A percentile compares a stretch with the other conserved stretches of the same genome.
Conservation (phyloP, 225 moss, liverwort and hornwort genomes). For the Thuidium tamariscinum region DNA sequence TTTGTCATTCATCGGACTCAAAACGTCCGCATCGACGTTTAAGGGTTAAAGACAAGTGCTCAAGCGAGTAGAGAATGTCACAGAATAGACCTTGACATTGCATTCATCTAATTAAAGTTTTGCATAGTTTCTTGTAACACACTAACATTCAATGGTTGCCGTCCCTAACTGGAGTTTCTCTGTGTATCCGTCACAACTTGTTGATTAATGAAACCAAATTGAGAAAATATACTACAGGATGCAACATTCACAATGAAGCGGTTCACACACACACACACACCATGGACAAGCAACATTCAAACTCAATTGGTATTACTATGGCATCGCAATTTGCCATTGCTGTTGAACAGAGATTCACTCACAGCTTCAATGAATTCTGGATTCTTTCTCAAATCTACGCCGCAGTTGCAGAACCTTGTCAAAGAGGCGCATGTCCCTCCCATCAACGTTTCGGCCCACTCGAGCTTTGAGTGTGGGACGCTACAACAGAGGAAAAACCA, state of each 20-base stretch:
- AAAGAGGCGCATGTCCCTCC: conserved; percentile 54
- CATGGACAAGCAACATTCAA: not conserved
- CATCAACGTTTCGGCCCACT: conserved; percentile 75
- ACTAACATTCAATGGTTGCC: not conserved
- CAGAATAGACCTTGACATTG: not conserved
- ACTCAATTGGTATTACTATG: too few species aligned
- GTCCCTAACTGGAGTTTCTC: not conserved
- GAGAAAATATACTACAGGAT: not conserved
- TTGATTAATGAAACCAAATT: not conserved
- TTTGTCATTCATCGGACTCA: too few species aligned
- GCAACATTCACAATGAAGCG: too few species aligned
- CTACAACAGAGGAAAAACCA: not conserved
- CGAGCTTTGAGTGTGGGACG: conserved; percentile 54
- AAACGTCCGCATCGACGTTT: too few species aligned
- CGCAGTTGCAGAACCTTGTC: conserved; percentile 55
- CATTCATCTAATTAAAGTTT: not conserved
- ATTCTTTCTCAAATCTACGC: conserved; percentile 44
- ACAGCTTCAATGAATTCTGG: not conserved
- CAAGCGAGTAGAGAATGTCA: too few species aligned
- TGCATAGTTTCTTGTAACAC: not conserved
- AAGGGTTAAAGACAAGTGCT: too few species aligned
- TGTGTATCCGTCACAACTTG: too few species aligned
- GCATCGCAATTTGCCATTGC: not conserved
- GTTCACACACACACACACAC: too few species aligned
- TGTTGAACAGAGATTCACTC: not conserved